Base-by-base conservation (phyloP, 1,139 yeast genomes). In the Saccharomyces pastorianus region DNA sequence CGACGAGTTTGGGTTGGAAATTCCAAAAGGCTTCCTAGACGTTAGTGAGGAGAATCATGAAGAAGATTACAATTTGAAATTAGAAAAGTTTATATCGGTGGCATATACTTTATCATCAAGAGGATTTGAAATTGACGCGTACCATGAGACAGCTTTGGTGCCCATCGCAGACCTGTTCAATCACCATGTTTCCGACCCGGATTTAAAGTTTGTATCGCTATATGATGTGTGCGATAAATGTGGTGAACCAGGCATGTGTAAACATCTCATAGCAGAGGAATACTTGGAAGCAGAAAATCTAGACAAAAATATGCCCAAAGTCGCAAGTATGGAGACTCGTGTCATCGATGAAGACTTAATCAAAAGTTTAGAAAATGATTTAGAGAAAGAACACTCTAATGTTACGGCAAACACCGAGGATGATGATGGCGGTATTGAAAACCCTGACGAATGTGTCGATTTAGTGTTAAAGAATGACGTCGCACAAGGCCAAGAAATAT, bases 151-250 rank as follows among this genome's bases (percentile, higher is more conserved):
- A 46, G 88, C 87, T 0, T 72, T 91, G 57, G 96, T 90, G 31
- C 96, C 97, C 0, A 91, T 91, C 14, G 97, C 96, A 0, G 96
- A 91, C 68, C 73, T 91, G 51, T 90, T 90, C 72, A 90, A 90
- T 61, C 96, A 89, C 66, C 73, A 80, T 44, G 77, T 78, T 8
- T 74, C 58, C 9, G 48, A 49, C 47, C 87, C 84, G 53, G 77
- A 82, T 62, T 90, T 85, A 6, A 88, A 85, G 68, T 90, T 90
- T 66, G 87, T 85, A 54, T 78, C 91, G 49, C 74, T 80, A 34
- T 85, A 78, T 31, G 83, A 80, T 28, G 96, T 88, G 0, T 90
- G 96, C 71, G 78, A 69, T 2, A 64, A 69, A 27, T 90, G 96
- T 74, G 96, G 96, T 6, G 84, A 78, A 52, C 60, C 73, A n/a